Evolutionary conservation across 352 stramenopile species (phyloP), one percentile per base, ranked within the genome.

Genomic region (Pythium scleroteichum): DNA sequence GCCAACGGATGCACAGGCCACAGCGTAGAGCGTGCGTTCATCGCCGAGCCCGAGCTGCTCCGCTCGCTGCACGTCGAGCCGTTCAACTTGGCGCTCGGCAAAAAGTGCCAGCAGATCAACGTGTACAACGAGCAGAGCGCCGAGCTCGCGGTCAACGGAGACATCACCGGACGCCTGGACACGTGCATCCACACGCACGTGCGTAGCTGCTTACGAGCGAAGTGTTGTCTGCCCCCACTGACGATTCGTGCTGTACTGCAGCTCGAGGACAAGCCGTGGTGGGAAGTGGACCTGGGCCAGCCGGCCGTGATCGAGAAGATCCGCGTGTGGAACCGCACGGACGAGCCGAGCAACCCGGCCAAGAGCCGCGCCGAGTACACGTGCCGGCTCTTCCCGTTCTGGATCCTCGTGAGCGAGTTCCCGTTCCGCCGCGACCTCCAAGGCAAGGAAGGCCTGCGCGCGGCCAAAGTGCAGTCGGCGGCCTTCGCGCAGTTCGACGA

Each of bases 231-330:
- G n/a, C 38, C 5, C 9, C 29, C 29, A 35, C 29, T 35, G 29
- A 35, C 29, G 5, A 10, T 35, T 40, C 24, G n/a, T 46, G 32
- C 5, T 57, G 6, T 48, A 3, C 19, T 26, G 20, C 47, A 90
- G 74, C 62, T 96, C 50, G 92, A 98, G 52, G 75, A 94, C 10
- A 91, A 97, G 67, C 83, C 91, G 19, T 98, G 88, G 90, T 98
- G 92, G 84, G 88, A 98, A 69, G 89, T 98, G 9, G 86, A 98
- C 56, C 71, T 98, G 12, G 82, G 83, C 0, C 81, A 92, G 53
- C 75, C 79, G 14, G 79, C 80, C 9, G 81, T 90, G 39, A 84
- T 93, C n/a, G 73, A 92, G 49, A 83, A 75, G 13, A 92, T 95
- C 38, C 75, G 81, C 42, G 84, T 94, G 54, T 98, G 93, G 93